Percentiles rank a stretch among this genome's conserved stretches.
Conservation (phyloP, 148 eudicot genomes). For the Rhododendron molle region DNA sequence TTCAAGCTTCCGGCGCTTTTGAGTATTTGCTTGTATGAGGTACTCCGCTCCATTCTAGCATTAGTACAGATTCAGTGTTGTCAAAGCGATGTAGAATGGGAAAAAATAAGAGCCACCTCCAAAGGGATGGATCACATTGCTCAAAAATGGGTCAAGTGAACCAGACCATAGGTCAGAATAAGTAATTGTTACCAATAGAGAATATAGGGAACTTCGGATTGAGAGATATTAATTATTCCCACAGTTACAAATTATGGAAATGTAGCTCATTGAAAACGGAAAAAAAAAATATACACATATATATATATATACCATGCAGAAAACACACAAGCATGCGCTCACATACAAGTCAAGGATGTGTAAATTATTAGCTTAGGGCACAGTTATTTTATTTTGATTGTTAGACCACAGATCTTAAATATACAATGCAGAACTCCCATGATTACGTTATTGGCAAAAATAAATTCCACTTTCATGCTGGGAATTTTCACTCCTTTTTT, state of each 20-base stretch:
- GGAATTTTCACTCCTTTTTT: background rate
- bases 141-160: background rate
- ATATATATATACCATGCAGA: no score
- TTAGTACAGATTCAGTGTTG: background rate
- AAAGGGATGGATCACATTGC: constrained; percentile 7
- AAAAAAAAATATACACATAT: no score
- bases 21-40: constrained; percentile 91
- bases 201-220: background rate
- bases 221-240: background rate
- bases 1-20: constrained; percentile 71
- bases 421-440: background rate
- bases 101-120: background rate
- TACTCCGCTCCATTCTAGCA: constrained; percentile 74
- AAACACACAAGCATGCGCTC: background rate
- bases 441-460: background rate
- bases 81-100: background rate
- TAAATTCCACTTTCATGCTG: background rate
- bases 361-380: background rate
- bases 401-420: background rate
- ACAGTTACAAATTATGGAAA: background rate
- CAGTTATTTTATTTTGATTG: background rate
- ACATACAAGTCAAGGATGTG: background rate
- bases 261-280: background rate
- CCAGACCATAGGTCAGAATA: background rate
- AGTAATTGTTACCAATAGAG: background rate